Base-by-base conservation (phyloP, 495 filamentous ascomycete genomes). In the Podospora australis region DNA sequence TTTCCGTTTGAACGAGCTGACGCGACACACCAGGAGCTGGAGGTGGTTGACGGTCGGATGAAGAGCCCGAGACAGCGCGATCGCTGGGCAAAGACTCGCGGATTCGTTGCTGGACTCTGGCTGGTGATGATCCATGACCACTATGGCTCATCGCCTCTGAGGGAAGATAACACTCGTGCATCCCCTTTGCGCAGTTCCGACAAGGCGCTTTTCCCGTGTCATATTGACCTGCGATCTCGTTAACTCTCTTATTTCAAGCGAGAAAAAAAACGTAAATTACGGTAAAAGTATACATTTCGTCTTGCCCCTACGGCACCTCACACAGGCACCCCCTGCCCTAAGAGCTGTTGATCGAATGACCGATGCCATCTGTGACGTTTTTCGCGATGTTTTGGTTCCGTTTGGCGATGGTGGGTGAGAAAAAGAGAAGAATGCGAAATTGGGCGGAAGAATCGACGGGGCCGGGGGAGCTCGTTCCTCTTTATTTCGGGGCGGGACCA, bases 241-340 rank as follows among this genome's bases (percentile, higher is more conserved):
- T n/a, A n/a, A n/a, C n/a, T n/a, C n/a, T n/a, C n/a, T n/a, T n/a
- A n/a, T n/a, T n/a, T n/a, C n/a, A n/a, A n/a, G n/a, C n/a, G n/a
- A n/a, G n/a, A n/a, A n/a, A n/a, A n/a, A n/a, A n/a, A n/a, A n/a
- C n/a, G n/a, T n/a, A n/a, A n/a, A n/a, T n/a, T n/a, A n/a, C n/a
- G n/a, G n/a, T n/a, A n/a, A n/a, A n/a, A n/a, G n/a, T n/a, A 76
- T 71, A 41, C 72, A 76, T 34, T 74, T 74, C 14, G 72, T 76
- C 55, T 76, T 76, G 63, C 72, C 72, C 56, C 74, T 76, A 49
- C 72, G 72, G 61, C 72, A 76, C 57, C 72, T 70, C 48, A 74
- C 71, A 49, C 72, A 76, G 38, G 72, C 72, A 53, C 72, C 72
- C 61, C 72, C 72, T 56, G 72, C 72, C 39, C 72, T 63, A 48